These are phyloP conservation scores for Flaveria sonorensis DNA, from an alignment of 129 eudicot genomes.

Conservation along the genomic window DNA sequence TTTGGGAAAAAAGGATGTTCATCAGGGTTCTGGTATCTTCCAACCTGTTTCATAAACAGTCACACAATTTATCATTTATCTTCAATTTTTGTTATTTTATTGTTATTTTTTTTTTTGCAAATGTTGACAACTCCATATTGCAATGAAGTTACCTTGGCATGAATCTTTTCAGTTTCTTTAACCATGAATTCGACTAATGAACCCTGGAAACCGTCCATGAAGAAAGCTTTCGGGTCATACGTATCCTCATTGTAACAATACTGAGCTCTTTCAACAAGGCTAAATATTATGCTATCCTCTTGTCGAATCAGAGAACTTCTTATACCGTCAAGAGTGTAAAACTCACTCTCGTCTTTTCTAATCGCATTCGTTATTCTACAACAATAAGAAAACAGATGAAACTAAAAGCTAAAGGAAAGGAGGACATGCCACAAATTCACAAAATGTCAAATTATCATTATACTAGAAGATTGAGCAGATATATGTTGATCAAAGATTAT, in stretches of 20 bases:
- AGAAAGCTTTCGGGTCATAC: slow-evolving; percentile 75
- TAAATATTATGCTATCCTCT: slow-evolving; percentile 88
- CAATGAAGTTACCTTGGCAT: slow-evolving; percentile 59
- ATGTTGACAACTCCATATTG: slow-evolving; percentile 12
- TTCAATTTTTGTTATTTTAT: background rate
- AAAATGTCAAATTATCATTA: background rate
- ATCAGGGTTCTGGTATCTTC: slow-evolving; percentile 87
- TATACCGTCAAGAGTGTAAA: slow-evolving; percentile 80
- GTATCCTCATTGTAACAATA: slow-evolving; percentile 78
- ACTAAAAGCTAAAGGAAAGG: background rate
- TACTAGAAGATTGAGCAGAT: background rate
- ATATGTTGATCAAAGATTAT: background rate
- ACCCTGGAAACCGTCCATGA: slow-evolving; percentile 68
- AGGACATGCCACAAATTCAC: background rate
- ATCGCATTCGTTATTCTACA: slow-evolving; percentile 43
- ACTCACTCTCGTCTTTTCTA: slow-evolving; percentile 73
- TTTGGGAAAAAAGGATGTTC: slow-evolving; percentile 95
- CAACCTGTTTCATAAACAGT: slow-evolving; percentile 55
- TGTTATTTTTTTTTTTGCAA: background rate
- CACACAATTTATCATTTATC: slow-evolving; percentile 12
- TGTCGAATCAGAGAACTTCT: slow-evolving; percentile 71
- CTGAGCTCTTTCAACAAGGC: slow-evolving; percentile 93
- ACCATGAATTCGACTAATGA: slow-evolving; percentile 87
- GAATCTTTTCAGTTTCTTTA: slow-evolving; percentile 94
- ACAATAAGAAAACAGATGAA: slow-evolving; percentile 13